A percentile compares a stretch with the other conserved stretches of the same genome.
Evolutionary conservation across 176 grass and related monocot species (phyloP).

Genomic region (Musa schizocarpa): DNA sequence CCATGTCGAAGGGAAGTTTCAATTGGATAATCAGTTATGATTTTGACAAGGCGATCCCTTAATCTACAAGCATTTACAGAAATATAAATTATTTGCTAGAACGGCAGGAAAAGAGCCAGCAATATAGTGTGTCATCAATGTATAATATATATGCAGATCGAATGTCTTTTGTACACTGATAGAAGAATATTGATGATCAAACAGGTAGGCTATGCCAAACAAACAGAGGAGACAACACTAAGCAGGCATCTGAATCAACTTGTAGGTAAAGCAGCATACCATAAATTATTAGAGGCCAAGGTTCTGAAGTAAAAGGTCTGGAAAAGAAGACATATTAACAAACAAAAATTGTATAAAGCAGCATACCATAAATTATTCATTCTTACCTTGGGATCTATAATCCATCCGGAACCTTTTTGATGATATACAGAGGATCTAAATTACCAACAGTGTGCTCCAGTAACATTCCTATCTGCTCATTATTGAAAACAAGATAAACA

Average conservation of each 20-base stretch:
- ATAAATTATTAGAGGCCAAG: too few species aligned
- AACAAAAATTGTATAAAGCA: too few species aligned
- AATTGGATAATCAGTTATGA: constrained; percentile 90
- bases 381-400: constrained; percentile 84
- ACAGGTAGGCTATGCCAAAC: background rate
- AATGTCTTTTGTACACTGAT: background rate
- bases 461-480: constrained; percentile 85
- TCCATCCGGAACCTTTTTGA: constrained; percentile 90
- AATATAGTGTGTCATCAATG: background rate
- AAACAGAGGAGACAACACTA: background rate
- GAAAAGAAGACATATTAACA: too few species aligned
- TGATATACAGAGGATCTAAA: constrained; percentile 91
- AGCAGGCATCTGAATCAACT: background rate
- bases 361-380: too few species aligned
- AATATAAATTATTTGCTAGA: background rate
- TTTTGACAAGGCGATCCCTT: constrained; percentile 86
- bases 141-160: background rate
- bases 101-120: background rate
- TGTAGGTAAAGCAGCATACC: too few species aligned
- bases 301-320: too few species aligned
- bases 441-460: constrained; percentile 97
- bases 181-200: background rate
- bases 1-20: constrained; percentile 89
- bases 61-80: constrained; percentile 39
- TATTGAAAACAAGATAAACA: background rate